Base-by-base conservation (phyloP, 805 yeast genomes). In the Hyphopichia homilentoma region DNA sequence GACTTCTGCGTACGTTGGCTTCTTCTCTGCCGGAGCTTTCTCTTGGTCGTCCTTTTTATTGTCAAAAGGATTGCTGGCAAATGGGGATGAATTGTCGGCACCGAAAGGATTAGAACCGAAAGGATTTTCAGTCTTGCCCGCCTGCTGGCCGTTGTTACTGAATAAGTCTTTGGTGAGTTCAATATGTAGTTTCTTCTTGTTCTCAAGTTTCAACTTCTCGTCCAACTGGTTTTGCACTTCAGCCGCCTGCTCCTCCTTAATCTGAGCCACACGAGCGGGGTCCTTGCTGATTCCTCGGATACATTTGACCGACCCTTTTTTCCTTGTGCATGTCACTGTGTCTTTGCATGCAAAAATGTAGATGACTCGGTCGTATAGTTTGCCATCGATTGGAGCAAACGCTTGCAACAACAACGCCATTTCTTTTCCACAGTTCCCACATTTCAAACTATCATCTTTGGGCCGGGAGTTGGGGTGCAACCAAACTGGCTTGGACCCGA, bases 301-400 rank as follows among this genome's bases (percentile, higher is more conserved):
- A 18, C 86, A 88, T 43, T 83, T 75, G 2, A 88, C 65, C 1
- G 84, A 66, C 4, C 95, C 95, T 3, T 72, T 66, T 44, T 75
- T 73, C 40, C 85, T 69, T 27, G 82, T 71, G 54, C 98, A 93
- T 31, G 36, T 43, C 4, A 37, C 46, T 0, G 58, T 44, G 15
- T 75, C 62, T 27, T 75, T 72, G 58, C 98, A 93, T 2, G 79
- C 77, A 52, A 90, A 84, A 0, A 93, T 70, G 49, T 90, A 93
- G 12, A 93, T 57, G 3, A 78, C 79, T 38, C 98, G 74, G 47
- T 86, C 96, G 50, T 89, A 87, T 25, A 77, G 65, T 7, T 80
- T 68, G 21, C 73, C 73, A 21, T 79, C 85, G 25, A 89, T 57
- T 1, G 95, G 94, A 0, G 95, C 82, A 57, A 73, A 82, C 2